Base-by-base conservation (phyloP, 306 rosid species). In the Casuarina glauca region DNA sequence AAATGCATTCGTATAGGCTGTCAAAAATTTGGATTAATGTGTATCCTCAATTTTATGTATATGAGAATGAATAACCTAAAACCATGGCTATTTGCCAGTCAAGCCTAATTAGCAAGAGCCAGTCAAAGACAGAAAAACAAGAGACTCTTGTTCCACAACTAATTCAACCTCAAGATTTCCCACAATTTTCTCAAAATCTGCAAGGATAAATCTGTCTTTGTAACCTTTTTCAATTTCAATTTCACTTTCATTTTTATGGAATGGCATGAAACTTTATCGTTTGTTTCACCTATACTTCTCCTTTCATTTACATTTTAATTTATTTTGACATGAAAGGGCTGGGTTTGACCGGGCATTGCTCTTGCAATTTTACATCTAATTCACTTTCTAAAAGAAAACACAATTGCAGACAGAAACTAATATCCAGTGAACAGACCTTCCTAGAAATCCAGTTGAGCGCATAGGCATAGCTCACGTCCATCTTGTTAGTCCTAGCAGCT, bases 361-460 rank as follows among this genome's bases (percentile, higher is more conserved):
- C 5, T 39, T 20, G 13, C 19, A 8, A 54, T 44, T 42, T 63
- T 58, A 57, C 38, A 41, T 42, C 20, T 19, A 72, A 41, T 49
- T 72, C 76, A 55, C 51, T 20, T 51, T 58, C 45, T 16, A 48
- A 53, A 46, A 51, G 2, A 17, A 81, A 49, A 38, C 73, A 7
- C 17, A 58, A 61, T 63, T 8, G 71, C 81, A 57, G 60, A 76
- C 57, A 46, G 74, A 79, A 67, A 19, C 61, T 44, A 38, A 49
- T 7, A 74, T 32, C 49, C 67, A 39, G 61, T 6, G 60, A 78
- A 76, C 84, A 81, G 60, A 95, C 99, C 97, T 91, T 95, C 80
- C 99, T 88, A 76, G 99, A 95, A 82, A 95, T 91, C 99, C 97
- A 90, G 80, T 95, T 95, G 69, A 95, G 89, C 3, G 97, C 99